Conservation (phyloP, 352 stramenopile genomes). For the Pelagophyceae sp. region DNA sequence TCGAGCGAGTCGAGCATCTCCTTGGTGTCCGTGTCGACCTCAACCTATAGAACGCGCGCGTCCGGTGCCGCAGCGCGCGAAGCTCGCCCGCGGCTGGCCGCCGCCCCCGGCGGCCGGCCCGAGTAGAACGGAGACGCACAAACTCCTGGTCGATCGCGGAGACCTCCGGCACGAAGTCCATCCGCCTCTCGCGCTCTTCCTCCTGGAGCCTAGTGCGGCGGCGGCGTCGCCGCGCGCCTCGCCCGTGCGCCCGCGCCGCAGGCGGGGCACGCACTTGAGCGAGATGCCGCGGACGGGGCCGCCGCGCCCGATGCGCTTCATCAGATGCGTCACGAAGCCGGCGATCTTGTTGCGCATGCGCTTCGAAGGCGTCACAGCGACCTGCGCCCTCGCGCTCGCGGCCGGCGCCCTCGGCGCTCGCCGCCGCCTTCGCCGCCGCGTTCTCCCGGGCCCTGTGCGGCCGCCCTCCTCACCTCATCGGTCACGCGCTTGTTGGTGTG, state of each 20-base stretch:
- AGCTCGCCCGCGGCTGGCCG: background rate
- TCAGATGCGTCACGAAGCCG: conserved; percentile 98
- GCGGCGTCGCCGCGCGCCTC: too few species aligned
- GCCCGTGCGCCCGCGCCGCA: too few species aligned
- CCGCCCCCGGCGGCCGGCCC: too few species aligned
- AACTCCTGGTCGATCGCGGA: conserved; percentile 66
- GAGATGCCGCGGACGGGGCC: conserved; percentile 95
- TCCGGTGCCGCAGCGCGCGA: background rate
- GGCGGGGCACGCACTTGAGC: too few species aligned
- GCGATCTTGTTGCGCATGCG: conserved; percentile 99
- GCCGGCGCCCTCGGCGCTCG: too few species aligned
- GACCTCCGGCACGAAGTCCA: conserved; percentile 99
- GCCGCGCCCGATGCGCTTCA: conserved; percentile 99
- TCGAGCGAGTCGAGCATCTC: conserved; percentile 91
- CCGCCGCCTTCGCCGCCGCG: background rate
- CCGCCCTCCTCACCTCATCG: conserved; percentile 55
- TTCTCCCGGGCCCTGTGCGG: too few species aligned
- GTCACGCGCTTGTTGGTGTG: conserved; percentile 98
- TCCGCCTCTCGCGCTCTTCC: conserved; percentile 95
- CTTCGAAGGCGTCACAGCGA: conserved; percentile 98
- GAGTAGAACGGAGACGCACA: conserved; percentile 26
- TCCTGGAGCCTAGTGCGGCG: conserved; percentile 99
- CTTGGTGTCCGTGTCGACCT: conserved; percentile 96
- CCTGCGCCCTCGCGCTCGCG: too few species aligned
- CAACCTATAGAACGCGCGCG: conserved; percentile 41